Percentiles rank a stretch among this genome's conserved stretches.
Conservation (phyloP, 768 basidiomycete genomes). For the Xanthoconium stramineum region DNA sequence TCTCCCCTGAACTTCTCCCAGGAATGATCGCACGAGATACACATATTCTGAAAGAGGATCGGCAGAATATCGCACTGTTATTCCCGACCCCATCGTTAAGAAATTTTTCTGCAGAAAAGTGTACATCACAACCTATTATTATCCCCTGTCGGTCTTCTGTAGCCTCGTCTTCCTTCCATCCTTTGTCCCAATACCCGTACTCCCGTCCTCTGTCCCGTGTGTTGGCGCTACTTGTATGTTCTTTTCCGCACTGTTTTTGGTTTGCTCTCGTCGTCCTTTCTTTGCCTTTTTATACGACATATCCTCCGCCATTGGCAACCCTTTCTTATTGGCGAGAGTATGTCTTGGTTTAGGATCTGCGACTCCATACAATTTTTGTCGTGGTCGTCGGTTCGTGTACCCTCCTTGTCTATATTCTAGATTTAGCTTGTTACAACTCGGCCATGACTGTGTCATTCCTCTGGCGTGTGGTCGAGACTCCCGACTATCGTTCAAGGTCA, state of each 20-base stretch:
- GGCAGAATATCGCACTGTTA: slow-evolving; percentile 11
- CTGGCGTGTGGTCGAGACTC: no score
- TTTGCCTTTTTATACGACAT: slow-evolving; percentile 6
- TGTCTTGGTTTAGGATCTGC: slow-evolving; percentile 8
- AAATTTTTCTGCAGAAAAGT: slow-evolving; percentile 27
- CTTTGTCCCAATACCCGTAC: slow-evolving; percentile 18
- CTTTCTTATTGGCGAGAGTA: slow-evolving; percentile 14
- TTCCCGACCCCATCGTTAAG: slow-evolving; percentile 10
- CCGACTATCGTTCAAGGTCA: no score
- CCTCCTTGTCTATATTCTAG: slow-evolving; percentile 18
- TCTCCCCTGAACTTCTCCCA: slow-evolving; percentile 1
- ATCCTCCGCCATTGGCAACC: slow-evolving; percentile 6
- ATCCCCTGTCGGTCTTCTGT: slow-evolving; percentile 30
- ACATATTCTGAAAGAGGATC: slow-evolving; percentile 12
- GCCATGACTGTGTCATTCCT: background rate
- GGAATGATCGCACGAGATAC: slow-evolving; percentile 20
- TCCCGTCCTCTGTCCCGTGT: slow-evolving; percentile 2
- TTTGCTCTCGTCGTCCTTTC: slow-evolving; percentile 20
- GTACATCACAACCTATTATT: slow-evolving; percentile 34
- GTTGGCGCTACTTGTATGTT: slow-evolving; percentile 21
- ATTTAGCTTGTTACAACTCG: slow-evolving; percentile 1
- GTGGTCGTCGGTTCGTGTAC: slow-evolving; percentile 7
- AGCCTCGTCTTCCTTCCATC: slow-evolving; percentile 11
- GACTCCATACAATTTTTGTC: slow-evolving; percentile 1
- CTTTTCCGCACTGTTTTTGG: slow-evolving; percentile 16